These are phyloP conservation scores for Pythium catenulatum DNA, from an alignment of 352 stramenopile genomes.

Conservation along the genomic window DNA sequence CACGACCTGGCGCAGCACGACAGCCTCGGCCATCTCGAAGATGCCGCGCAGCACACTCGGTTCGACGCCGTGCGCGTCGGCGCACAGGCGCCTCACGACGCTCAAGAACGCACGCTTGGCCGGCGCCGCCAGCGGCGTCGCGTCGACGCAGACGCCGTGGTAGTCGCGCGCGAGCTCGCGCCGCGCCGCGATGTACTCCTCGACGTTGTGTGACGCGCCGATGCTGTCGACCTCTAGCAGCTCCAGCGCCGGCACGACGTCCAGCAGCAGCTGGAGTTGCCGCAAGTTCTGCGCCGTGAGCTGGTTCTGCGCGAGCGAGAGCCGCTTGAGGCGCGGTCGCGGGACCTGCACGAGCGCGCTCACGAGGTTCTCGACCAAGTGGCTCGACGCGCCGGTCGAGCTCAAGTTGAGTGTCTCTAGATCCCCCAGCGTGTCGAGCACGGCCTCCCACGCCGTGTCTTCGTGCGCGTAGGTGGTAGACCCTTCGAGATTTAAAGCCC, in stretches of 20 bases:
- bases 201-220: background rate
- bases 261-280: background rate
- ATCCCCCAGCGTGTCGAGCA: background rate
- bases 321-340: background rate
- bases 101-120: constrained; percentile 38
- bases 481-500: constrained; percentile 23
- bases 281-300: background rate
- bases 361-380: background rate
- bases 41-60: background rate
- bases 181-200: constrained; percentile 7
- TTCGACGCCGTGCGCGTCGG: background rate
- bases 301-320: constrained; percentile 29
- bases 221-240: constrained; percentile 37
- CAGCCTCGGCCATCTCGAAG: constrained; percentile 9
- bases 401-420: constrained; percentile 19
- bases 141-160: background rate
- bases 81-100: background rate
- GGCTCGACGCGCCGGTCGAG: background rate
- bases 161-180: constrained; percentile 7
- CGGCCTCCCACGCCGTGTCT: background rate
- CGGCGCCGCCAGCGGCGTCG: background rate
- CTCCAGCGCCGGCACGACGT: background rate
- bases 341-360: background rate
- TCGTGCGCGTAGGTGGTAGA: background rate
- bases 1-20: constrained; percentile 1